phyloP scores from a whole-genome alignment of 1,284 basidiomycete species.

The Thelephora terrestris region DNA sequence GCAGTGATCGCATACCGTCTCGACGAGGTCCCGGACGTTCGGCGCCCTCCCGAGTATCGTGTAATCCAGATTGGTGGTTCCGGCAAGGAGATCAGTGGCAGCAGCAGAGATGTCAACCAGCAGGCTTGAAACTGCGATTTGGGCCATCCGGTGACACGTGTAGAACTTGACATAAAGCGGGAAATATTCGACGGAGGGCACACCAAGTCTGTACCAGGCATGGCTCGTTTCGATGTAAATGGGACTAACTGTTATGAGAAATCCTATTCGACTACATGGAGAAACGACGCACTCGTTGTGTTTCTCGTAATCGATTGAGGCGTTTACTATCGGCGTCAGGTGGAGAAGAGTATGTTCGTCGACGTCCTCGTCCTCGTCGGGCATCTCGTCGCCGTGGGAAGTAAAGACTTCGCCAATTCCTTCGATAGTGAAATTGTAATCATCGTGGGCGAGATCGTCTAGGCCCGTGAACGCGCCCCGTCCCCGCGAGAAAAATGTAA shows the following conservation, averaged over 20 bases:
- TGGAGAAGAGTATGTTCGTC: constrained; percentile 22
- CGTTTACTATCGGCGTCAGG: constrained; percentile 24
- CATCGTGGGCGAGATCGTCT: constrained; percentile 13
- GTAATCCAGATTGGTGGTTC: not conserved
- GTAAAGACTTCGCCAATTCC: constrained; percentile 29
- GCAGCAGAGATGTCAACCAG: not conserved
- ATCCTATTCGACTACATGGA: constrained; percentile 1
- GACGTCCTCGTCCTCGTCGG: constrained; percentile 29
- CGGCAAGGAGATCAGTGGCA: not conserved
- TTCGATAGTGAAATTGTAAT: constrained; percentile 9
- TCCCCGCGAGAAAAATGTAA: not conserved
- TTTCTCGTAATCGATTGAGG: constrained; percentile 26
- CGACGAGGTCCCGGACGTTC: not conserved
- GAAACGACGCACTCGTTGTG: constrained; percentile 26
- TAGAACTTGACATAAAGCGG: constrained; percentile 38
- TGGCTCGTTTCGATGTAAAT: constrained; percentile 49
- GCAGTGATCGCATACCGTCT: not conserved
- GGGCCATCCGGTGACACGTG: constrained; percentile 36
- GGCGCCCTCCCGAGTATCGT: not conserved
- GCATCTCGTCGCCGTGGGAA: constrained; percentile 31
- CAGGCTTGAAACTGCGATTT: constrained; percentile 28
- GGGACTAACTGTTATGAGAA: constrained; percentile 28
- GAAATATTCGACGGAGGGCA: constrained; percentile 36
- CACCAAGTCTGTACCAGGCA: constrained; percentile 49
- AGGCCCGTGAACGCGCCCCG: not conserved